Evolutionary conservation across 208 protist genomes (phyloP).

Genomic region (Zelonia costaricensis): DNA sequence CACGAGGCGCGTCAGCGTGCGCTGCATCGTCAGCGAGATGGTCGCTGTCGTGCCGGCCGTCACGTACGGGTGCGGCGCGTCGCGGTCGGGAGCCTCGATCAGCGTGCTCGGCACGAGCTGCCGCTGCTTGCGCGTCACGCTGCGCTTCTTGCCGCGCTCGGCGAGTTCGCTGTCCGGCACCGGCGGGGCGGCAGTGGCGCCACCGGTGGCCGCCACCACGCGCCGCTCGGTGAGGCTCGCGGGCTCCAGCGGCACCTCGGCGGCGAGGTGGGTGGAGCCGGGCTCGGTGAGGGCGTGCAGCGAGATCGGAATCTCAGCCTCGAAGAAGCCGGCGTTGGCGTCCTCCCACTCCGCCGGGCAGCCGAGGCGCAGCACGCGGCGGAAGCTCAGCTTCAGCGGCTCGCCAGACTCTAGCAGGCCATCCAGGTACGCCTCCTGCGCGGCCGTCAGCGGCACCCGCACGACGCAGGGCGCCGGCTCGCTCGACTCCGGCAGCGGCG

Average conservation of each 20-base stretch:
- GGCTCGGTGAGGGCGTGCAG: conserved; percentile 60
- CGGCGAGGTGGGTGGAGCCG: conserved; percentile 46
- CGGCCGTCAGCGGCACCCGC: conserved; percentile 66
- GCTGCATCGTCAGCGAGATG: conserved; percentile 62
- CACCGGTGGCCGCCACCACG: background rate
- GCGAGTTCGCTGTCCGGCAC: conserved; percentile 4
- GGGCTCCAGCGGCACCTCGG: conserved; percentile 45
- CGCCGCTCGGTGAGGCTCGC: conserved; percentile 10
- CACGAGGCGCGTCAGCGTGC: conserved; percentile 70
- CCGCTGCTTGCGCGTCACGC: conserved; percentile 40
- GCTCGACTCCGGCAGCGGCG: conserved; percentile 42
- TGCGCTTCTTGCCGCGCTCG: conserved; percentile 39
- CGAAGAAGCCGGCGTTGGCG: conserved; percentile 69
- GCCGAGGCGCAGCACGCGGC: conserved; percentile 59
- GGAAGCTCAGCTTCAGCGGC: conserved; percentile 60
- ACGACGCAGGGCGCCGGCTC: conserved; percentile 69
- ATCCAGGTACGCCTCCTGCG: conserved; percentile 53
- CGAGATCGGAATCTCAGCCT: conserved; percentile 53
- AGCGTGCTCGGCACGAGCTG: conserved; percentile 53
- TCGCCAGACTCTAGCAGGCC: conserved; percentile 37
- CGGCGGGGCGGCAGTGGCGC: background rate
- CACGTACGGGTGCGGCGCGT: conserved; percentile 78
- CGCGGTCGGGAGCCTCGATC: conserved; percentile 52
- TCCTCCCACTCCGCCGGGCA: conserved; percentile 88
- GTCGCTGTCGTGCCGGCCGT: conserved; percentile 46